A percentile compares a stretch with the other conserved stretches of the same genome.
These are phyloP conservation scores for Camellia oleifera DNA, from an alignment of 179 eudicot species.

Conservation along the genomic window DNA sequence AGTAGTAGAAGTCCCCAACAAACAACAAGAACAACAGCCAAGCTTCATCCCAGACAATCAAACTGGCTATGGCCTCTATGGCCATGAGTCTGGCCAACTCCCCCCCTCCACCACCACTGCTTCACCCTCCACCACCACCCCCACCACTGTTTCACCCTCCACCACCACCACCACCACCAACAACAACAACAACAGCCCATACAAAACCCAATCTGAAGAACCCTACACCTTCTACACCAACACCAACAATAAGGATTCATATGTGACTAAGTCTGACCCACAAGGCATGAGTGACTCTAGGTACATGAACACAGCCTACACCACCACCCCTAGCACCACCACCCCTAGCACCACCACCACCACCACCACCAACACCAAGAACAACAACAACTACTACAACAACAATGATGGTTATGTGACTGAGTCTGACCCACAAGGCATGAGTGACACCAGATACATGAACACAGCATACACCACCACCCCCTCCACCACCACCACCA, in stretches of 20 bases:
- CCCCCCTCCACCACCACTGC: conserved; percentile 24
- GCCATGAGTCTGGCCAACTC: conserved; percentile 30
- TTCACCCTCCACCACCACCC: conserved; percentile 2
- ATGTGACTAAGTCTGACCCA: conserved; percentile 1
- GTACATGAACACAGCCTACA: background rate
- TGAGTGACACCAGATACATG: conserved; percentile 7
- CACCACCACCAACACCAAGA: conserved; percentile 15
- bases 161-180: conserved; percentile 31
- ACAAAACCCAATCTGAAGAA: background rate
- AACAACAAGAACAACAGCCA: conserved; percentile 37
- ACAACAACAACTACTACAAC: conserved; percentile 5
- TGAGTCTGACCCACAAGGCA: conserved; percentile 2
- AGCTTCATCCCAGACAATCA: conserved; percentile 29
- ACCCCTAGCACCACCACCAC: too few relatives aligned
- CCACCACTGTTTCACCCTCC: conserved; percentile 31
- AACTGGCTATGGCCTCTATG: conserved; percentile 31
- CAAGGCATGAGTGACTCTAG: background rate
- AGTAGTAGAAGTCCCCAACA: conserved; percentile 23
- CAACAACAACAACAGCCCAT: background rate
- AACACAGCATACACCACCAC: conserved; percentile 14
- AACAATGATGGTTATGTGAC: conserved; percentile 12
- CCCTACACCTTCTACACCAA: background rate
- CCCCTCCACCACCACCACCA: conserved; percentile 3
- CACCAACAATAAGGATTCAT: conserved; percentile 6
- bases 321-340: background rate